Conservation (phyloP, 371 early-diverging fungal species). For the Gilbertella persicaria region DNA sequence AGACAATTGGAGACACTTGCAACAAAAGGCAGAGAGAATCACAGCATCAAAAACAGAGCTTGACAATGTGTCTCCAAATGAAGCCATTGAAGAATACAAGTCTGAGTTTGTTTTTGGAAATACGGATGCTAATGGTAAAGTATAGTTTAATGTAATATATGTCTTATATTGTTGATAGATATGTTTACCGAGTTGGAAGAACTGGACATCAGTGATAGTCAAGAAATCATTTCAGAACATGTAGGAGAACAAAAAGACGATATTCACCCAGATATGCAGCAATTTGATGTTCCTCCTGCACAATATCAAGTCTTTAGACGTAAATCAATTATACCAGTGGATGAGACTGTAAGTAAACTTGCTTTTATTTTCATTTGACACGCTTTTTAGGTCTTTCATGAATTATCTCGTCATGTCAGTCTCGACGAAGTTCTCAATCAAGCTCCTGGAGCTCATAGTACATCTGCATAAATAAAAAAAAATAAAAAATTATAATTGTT, state of each 20-base stretch:
- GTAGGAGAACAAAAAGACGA: conserved; percentile 33
- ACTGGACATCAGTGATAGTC: conserved; percentile 15
- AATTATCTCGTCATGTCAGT: conserved; percentile 80
- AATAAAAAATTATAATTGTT: conserved; percentile 18
- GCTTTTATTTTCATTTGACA: not conserved
- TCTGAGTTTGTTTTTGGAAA: not conserved
- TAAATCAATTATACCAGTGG: conserved; percentile 90
- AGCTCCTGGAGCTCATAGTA: conserved; percentile 27
- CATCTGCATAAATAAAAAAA: conserved; percentile 4
- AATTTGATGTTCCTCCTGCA: conserved; percentile 65
- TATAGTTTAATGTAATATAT: too few relatives aligned
- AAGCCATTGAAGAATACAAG: not conserved
- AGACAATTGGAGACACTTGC: conserved; percentile 68
- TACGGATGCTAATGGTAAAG: not conserved
- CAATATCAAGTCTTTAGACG: conserved; percentile 73
- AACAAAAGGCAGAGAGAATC: conserved; percentile 25
- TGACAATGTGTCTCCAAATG: not conserved
- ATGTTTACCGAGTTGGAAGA: conserved; percentile 15
- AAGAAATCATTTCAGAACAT: conserved; percentile 21
- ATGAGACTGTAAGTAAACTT: conserved; percentile 61
- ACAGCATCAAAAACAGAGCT: not conserved
- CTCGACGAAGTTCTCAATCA: conserved; percentile 74
- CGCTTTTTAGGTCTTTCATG: conserved; percentile 59
- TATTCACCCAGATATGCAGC: conserved; percentile 48
- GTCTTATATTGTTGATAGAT: not conserved